Percentiles rank a stretch among this genome's conserved stretches.
These are phyloP conservation scores for Backusella circina DNA, from an alignment of 192 early-diverging fungal species.

Conservation along the genomic window DNA sequence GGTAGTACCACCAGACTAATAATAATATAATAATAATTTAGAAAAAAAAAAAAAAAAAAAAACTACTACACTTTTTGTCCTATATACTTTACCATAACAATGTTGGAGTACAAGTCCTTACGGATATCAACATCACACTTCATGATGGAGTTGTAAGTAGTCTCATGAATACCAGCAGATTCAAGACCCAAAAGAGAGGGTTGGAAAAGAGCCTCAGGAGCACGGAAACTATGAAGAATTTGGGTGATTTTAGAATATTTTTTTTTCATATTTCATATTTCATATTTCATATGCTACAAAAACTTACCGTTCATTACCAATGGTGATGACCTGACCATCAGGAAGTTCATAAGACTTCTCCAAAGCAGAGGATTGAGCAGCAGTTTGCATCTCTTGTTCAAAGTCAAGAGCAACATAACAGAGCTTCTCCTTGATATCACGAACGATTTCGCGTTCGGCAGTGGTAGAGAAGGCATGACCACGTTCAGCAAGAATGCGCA, in stretches of 20 bases:
- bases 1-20: conserved; percentile 75
- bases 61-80: background rate
- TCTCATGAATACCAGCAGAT: conserved; percentile 93
- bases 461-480: conserved; percentile 96
- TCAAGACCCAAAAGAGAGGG: conserved; percentile 90
- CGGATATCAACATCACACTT: conserved; percentile 15
- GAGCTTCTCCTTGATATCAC: conserved; percentile 99
- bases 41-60: too few relatives aligned
- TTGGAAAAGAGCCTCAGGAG: conserved; percentile 97
- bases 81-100: conserved; percentile 11
- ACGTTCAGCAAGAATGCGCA: conserved; percentile 92
- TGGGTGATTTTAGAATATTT: background rate
- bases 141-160: conserved; percentile 53
- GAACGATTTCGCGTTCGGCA: conserved; percentile 96
- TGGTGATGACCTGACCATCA: conserved; percentile 97
- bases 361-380: conserved; percentile 84
- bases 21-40: background rate
- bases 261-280: background rate
- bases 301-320: conserved; percentile 85
- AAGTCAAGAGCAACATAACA: conserved; percentile 98
- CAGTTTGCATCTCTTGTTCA: conserved; percentile 97
- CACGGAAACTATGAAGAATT: conserved; percentile 67
- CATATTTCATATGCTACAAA: background rate
- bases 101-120: conserved; percentile 15
- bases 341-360: conserved; percentile 99